These are phyloP conservation scores for Scytalidium lignicola DNA, from an alignment of 2,329 filamentous ascomycete genomes.

Conservation along the genomic window DNA sequence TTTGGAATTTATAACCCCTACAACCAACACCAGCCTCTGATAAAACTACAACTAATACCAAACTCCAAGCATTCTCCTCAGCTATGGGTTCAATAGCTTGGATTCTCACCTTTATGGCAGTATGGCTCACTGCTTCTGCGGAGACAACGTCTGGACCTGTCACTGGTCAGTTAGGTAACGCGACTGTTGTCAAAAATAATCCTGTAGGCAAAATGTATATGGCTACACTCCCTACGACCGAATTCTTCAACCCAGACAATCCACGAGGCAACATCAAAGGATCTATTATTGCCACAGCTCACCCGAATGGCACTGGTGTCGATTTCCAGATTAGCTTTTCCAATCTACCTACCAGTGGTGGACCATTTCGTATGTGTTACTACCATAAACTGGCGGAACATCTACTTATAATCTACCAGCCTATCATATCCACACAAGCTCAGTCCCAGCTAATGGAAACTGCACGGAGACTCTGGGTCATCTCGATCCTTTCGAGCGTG, in stretches of 20 bases:
- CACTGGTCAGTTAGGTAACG: constrained; percentile 37
- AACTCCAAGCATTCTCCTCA: not conserved
- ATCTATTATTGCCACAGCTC: constrained; percentile 40
- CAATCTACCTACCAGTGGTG: constrained; percentile 51
- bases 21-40: no score
- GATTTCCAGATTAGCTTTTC: constrained; percentile 49
- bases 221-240: constrained; percentile 44
- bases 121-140: constrained; percentile 3
- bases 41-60: no score
- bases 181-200: constrained; percentile 50
- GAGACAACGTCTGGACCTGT: constrained; percentile 16
- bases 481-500: constrained; percentile 64
- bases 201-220: constrained; percentile 47
- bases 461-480: constrained; percentile 65
- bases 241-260: constrained; percentile 41
- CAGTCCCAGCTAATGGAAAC: constrained; percentile 62
- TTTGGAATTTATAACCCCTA: no score
- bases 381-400: constrained; percentile 4
- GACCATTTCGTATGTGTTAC: constrained; percentile 52
- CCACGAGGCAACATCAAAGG: constrained; percentile 51
- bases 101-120: not conserved
- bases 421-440: constrained; percentile 67
- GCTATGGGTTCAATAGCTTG: not conserved
- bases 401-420: constrained; percentile 35
- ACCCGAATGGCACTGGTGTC: constrained; percentile 48